Percentiles rank a stretch among this genome's conserved stretches.
phyloP scores from a whole-genome alignment of 78 protist species.

The Abeoforma whisleri region DNA sequence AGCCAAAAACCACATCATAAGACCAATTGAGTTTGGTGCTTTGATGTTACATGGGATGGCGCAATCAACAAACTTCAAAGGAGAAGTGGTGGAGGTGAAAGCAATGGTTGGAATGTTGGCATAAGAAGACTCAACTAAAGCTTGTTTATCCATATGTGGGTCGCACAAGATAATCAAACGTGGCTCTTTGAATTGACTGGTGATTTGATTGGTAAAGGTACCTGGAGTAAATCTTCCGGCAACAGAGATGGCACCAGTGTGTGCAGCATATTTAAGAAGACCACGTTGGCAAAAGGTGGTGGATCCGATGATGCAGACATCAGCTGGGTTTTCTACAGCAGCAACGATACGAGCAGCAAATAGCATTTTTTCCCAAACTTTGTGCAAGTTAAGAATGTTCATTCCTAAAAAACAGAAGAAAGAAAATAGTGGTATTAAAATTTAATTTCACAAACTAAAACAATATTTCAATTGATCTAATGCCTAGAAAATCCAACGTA shows the following conservation, averaged over 20 bases:
- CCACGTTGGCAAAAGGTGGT: conserved; percentile 94
- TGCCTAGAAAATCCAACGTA: no score
- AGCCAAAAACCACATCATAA: conserved; percentile 96
- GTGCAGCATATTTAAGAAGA: conserved; percentile 92
- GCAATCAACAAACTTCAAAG: conserved; percentile 81
- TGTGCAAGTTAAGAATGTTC: conserved; percentile 91
- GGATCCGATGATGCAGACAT: conserved; percentile 78
- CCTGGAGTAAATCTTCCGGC: conserved; percentile 99
- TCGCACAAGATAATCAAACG: conserved; percentile 94
- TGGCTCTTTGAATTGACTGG: conserved; percentile 91
- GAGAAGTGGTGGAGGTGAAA: conserved; percentile 94
- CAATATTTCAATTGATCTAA: no score
- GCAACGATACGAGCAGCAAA: conserved; percentile 98
- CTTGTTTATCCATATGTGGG: conserved; percentile 93
- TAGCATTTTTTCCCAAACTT: conserved; percentile 97
- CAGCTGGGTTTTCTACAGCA: conserved; percentile 96
- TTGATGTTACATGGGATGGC: conserved; percentile 99
- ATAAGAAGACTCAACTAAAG: conserved; percentile 88
- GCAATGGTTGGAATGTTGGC: conserved; percentile 97
- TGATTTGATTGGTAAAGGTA: conserved; percentile 98
- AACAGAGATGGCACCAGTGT: conserved; percentile 82
- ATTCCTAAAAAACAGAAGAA: conserved; percentile 47
- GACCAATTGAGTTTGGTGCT: conserved; percentile 78
- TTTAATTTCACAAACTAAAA: no score
- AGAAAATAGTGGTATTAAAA: not conserved